Base-by-base conservation (phyloP, 257 asterid species). In the Handroanthus guayacan region DNA sequence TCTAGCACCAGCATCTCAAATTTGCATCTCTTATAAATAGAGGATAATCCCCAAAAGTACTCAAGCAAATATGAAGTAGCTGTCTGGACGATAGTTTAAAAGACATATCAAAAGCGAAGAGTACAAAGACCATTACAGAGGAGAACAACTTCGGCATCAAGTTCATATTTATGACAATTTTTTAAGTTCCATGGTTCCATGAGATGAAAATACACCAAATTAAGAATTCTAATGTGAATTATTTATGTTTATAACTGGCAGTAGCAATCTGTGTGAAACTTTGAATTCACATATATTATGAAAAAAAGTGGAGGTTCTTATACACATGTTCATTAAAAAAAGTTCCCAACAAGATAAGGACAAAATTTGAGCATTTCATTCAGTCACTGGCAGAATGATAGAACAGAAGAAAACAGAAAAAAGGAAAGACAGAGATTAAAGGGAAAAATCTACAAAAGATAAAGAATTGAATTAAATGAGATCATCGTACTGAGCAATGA, bases 391-490 rank as follows among this genome's bases (percentile, higher is more conserved):
- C 45, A 63, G 62, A 54, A 64, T 10, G 56, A 64, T 10, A 51
- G 47, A 25, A 58, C 41, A 48, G 37, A 72, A 64, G 62, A 51
- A 67, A 41, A 17, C 58, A 12, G 36, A 52, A 14, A 50, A 50
- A 34, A 54, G 11, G 25, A 2, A 62, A 52, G 67, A 52, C 39
- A 65, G 31, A 65, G 41, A 17, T 37, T 17, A 25, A 60, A 76
- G 17, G 47, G 12, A 16, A 78, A 77, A 16, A 69, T 43, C 63
- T 72, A 63, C 16, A 2, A 48, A 57, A 64, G 69, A 18, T 57
- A 58, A 74, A 36, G 73, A 14, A 65, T 36, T 43, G 47, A 69
- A 37, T 54, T 75, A 69, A 71, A 69, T 7, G 69, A 56, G 37
- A 14, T 54, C 50, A 47, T n/a, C 74, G 20, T 69, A 60, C 43